phyloP scores from a whole-genome alignment of 2,329 filamentous ascomycete genomes.

The Eutypa lata region DNA sequence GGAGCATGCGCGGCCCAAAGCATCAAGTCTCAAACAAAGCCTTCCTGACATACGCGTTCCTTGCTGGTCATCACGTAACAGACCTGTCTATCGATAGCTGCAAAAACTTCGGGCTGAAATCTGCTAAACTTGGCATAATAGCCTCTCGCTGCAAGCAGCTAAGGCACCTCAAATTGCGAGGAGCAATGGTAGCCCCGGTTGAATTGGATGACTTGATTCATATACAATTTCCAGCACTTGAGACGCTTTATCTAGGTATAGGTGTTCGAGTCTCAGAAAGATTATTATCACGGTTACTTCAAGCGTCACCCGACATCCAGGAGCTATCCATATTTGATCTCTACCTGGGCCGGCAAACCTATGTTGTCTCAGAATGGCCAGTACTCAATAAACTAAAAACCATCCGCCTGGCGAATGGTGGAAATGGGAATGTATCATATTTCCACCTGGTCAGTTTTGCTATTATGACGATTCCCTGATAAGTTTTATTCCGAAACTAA shows the following conservation, averaged over 20 bases:
- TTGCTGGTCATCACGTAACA: constrained; percentile 8
- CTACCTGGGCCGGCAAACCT: background rate
- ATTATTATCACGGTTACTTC: background rate
- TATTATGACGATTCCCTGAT: constrained; percentile 9
- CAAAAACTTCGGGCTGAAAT: constrained; percentile 8
- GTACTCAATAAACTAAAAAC: background rate
- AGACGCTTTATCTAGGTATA: constrained; percentile 6
- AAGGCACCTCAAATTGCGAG: constrained; percentile 17
- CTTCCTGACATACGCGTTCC: constrained; percentile 7
- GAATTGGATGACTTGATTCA: background rate
- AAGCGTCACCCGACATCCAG: background rate
- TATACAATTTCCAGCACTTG: constrained; percentile 9
- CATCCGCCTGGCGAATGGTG: background rate
- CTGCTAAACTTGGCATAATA: constrained; percentile 3
- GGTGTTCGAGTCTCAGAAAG: background rate
- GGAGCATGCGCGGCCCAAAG: background rate
- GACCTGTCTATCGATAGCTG: constrained; percentile 15
- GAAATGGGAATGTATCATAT: background rate
- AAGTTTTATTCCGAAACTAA: constrained; percentile 4
- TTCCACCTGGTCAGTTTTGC: too few species aligned
- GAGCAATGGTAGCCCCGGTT: background rate
- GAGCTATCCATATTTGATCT: constrained; percentile 1
- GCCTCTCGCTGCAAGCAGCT: constrained; percentile 9
- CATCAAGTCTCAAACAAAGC: constrained; percentile 5
- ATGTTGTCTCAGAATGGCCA: background rate